Percentiles rank a stretch among this genome's conserved stretches.
phyloP scores from a whole-genome alignment of 2,329 filamentous ascomycete genomes.

The Alternaria triticina region DNA sequence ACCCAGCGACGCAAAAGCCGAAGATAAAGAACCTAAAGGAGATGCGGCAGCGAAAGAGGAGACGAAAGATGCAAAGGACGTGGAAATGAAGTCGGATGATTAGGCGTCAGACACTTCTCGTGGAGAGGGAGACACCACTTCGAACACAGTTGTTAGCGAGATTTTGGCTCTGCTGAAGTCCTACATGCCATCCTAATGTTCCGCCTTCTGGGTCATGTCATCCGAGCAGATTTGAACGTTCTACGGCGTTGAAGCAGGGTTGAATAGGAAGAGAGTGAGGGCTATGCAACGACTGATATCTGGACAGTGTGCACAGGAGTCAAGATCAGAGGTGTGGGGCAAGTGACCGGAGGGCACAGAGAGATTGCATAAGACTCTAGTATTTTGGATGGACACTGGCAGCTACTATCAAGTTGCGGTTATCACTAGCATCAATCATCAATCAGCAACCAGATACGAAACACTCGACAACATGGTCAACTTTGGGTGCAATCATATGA shows the following conservation, averaged over 20 bases:
- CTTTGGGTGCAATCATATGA: not conserved
- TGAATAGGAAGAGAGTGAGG: not conserved
- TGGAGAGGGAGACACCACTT: not conserved
- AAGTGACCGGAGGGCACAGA: not conserved
- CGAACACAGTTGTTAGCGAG: not conserved
- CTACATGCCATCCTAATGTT: not conserved
- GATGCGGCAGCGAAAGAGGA: not conserved
- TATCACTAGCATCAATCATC: not conserved
- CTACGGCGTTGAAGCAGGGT: not conserved
- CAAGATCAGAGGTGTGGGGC: not conserved
- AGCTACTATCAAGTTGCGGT: too few relatives aligned
- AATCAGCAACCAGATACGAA: not conserved
- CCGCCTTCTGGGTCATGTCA: not conserved
- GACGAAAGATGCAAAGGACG: constrained; percentile 1
- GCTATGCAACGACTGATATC: not conserved
- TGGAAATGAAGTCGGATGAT: constrained; percentile 18
- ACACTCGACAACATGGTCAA: not conserved
- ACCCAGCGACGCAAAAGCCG: not conserved
- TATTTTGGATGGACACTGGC: too few relatives aligned
- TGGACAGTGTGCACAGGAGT: not conserved
- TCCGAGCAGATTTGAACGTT: not conserved
- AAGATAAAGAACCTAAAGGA: not conserved
- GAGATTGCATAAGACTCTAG: not conserved
- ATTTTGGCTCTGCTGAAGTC: not conserved
- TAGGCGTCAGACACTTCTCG: constrained; percentile 3